Evolutionary conservation across 2,329 filamentous ascomycete species (phyloP).

Genomic region (Phoma sp.): DNA sequence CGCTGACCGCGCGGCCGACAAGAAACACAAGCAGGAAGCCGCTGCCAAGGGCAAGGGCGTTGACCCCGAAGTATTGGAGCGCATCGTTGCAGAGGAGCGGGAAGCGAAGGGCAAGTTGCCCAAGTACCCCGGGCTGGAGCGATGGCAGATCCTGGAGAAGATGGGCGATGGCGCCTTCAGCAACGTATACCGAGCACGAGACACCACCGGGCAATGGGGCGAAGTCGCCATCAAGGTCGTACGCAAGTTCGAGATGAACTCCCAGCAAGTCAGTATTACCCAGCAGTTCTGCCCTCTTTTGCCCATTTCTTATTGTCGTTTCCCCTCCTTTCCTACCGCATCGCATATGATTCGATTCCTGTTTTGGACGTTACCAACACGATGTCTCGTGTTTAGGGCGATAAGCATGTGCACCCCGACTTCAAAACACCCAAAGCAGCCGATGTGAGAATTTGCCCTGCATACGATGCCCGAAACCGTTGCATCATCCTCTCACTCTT

Average conservation of each 20-base stretch:
- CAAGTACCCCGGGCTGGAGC: constrained; percentile 80
- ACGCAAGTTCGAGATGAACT: constrained; percentile 98
- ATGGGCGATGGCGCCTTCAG: constrained; percentile 99
- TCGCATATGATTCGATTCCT: constrained; percentile 24
- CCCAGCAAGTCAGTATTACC: constrained; percentile 82
- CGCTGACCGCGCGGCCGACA: constrained; percentile 67
- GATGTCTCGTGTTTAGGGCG: constrained; percentile 68
- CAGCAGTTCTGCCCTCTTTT: constrained; percentile 32
- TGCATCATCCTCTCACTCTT: constrained; percentile 31
- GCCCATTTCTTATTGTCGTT: constrained; percentile 37
- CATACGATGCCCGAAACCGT: constrained; percentile 37
- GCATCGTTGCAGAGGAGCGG: constrained; percentile 90
- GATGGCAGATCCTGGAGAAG: constrained; percentile 89
- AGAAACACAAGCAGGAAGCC: constrained; percentile 64
- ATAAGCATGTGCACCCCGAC: constrained; percentile 92
- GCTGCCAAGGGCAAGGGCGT: constrained; percentile 54
- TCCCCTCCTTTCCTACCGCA: constrained; percentile 38
- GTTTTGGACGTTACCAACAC: constrained; percentile 57
- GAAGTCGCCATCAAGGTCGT: constrained; percentile 99
- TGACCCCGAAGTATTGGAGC: constrained; percentile 74
- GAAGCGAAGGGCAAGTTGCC: constrained; percentile 85
- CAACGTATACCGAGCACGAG: constrained; percentile 91
- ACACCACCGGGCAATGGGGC: constrained; percentile 71
- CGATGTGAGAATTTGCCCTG: constrained; percentile 74
- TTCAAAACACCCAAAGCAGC: constrained; percentile 92